Conservation (phyloP, 306 rosid species). For the Canavalia gladiata region DNA sequence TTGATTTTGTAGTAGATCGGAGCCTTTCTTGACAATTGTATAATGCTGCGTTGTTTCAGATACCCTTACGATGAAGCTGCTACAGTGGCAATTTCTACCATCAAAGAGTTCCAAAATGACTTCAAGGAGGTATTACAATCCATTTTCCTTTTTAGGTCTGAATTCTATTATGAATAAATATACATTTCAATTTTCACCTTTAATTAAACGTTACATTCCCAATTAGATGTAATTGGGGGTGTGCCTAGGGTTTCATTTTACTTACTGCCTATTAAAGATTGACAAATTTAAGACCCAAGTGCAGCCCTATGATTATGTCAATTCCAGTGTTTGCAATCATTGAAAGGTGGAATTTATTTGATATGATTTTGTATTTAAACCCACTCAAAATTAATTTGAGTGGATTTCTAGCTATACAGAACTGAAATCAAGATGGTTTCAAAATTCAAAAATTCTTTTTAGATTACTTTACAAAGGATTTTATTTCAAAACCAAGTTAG, state of each 20-base stretch:
- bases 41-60: conserved; percentile 55
- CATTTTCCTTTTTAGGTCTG: not conserved
- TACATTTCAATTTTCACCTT: not conserved
- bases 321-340: not conserved
- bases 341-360: not conserved
- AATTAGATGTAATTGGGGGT: not conserved
- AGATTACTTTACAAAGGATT: not conserved
- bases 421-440: not conserved
- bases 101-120: conserved; percentile 69
- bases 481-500: not conserved
- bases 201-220: not conserved
- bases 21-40: conserved; percentile 26
- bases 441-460: not conserved
- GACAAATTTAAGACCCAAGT: not conserved
- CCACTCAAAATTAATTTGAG: conserved; percentile 9
- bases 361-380: not conserved
- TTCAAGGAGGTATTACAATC: conserved; percentile 72
- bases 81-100: conserved; percentile 71
- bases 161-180: conserved; percentile 1
- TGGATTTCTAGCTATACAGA: not conserved
- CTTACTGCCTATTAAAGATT: not conserved
- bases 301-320: conserved; percentile 1
- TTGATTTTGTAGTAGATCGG: not conserved
- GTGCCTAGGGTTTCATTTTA: not conserved
- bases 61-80: conserved; percentile 85